These are phyloP conservation scores for Helotiales sp. DNA, from an alignment of 2,329 filamentous ascomycete genomes.

Conservation along the genomic window DNA sequence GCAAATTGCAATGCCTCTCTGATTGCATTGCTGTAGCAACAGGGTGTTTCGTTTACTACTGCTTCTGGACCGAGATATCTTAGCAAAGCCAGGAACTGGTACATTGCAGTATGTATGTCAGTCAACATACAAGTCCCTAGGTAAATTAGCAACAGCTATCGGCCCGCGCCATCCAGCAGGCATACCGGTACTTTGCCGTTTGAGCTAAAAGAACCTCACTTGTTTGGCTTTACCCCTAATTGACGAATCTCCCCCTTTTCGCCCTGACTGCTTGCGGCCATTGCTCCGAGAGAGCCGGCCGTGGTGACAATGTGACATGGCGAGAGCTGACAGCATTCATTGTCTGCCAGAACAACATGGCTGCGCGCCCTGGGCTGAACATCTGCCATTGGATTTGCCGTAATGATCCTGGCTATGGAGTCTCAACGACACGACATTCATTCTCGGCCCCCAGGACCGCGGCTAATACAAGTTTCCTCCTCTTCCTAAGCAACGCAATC, in stretches of 20 bases:
- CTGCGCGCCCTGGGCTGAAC: not conserved
- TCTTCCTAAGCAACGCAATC: not conserved
- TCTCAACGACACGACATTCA: not conserved
- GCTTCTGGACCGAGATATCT: not conserved
- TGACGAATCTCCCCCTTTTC: slow-evolving; percentile 3
- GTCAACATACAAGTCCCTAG: too few relatives aligned
- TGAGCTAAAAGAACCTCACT: not conserved
- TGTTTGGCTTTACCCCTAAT: not conserved
- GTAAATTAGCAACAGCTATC: not conserved
- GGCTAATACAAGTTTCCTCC: not conserved
- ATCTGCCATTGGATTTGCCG: not conserved
- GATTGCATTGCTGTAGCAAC: not conserved
- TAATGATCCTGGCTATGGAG: not conserved
- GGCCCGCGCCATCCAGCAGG: not conserved
- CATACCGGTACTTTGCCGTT: not conserved
- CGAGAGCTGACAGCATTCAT: not conserved
- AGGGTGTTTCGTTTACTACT: not conserved
- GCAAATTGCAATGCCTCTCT: not conserved
- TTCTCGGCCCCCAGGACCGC: slow-evolving; percentile 8
- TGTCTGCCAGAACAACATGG: not conserved
- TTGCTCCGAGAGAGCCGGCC: not conserved
- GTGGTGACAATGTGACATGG: not conserved
- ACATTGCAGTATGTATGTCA: not conserved
- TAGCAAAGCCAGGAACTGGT: not conserved
- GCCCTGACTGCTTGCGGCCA: slow-evolving; percentile 2